Evolutionary conservation across 1,139 yeast genomes (phyloP), one percentile per base, ranked within the genome.

Genomic region (Lodderomyces margitis): DNA sequence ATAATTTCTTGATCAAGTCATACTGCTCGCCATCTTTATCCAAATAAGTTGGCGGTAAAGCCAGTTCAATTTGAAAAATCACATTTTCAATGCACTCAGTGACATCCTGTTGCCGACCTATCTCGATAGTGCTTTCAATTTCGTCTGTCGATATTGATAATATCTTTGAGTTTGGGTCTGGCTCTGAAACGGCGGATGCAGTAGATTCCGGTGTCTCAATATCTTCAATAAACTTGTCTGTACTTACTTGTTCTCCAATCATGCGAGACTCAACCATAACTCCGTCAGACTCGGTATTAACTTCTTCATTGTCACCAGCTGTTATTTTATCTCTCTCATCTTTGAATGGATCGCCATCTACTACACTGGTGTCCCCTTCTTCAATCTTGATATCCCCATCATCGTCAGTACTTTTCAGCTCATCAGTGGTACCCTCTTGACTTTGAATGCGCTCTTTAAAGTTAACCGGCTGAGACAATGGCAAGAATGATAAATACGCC

Each of bases 21-120:
- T 73, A 61, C 56, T 91, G 97, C 57, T 91, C 97, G 16, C 87
- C 83, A 54, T 86, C 94, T 7, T 38, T 24, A 41, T 81, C 87
- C 28, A 85, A 65, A 2, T 61, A 59, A 11, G 70, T 70, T 0
- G 96, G 95, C 37, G 78, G 80, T 46, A 86, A 71, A 0, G 96
- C 95, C n/a, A 95, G 87, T 57, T 91, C 97, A 23, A 91, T 69
- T 59, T 91, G 98, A 50, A 83, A 87, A n/a, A 91, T 71, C 4
- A 92, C 97, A 60, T 92, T 92, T 44, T 91, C 96, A 54, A 92
- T 89, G 62, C 98, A 91, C 59, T 92, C 98, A 0, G 97, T 88
- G 14, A 92, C 98, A 67, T 92, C 98, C 59, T 92, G 98, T 59
- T 92, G 98, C 51, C 95, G 75, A 2, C 96, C 96, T 48, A 87